Percentiles rank a stretch among this genome's conserved stretches.
Evolutionary conservation across 2,329 filamentous ascomycete species (phyloP).

Genomic region (Epicoccum sorghinum): DNA sequence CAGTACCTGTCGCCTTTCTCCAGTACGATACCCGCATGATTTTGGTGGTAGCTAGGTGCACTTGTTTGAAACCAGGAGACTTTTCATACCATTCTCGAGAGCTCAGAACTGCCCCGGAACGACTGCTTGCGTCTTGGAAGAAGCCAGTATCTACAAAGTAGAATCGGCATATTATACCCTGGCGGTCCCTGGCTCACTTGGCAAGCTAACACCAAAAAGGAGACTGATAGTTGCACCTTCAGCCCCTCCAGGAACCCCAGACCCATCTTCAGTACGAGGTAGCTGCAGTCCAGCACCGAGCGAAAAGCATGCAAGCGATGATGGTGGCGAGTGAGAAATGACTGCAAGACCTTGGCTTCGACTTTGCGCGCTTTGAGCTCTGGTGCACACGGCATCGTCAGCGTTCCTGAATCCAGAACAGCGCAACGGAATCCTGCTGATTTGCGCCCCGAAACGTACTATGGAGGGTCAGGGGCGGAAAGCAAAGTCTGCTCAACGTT

Average conservation of each 20-base stretch:
- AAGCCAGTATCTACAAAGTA: slow-evolving; percentile 10
- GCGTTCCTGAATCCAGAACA: slow-evolving; percentile 25
- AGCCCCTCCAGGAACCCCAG: slow-evolving; percentile 37
- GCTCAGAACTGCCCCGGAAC: neutral
- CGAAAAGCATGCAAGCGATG: slow-evolving; percentile 27
- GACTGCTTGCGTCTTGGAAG: neutral
- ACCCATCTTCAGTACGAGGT: slow-evolving; percentile 28
- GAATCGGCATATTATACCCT: slow-evolving; percentile 28
- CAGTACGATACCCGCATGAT: too few species aligned
- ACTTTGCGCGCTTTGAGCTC: slow-evolving; percentile 23
- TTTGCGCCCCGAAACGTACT: slow-evolving; percentile 25
- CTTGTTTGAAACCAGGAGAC: too few species aligned
- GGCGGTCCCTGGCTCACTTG: slow-evolving; percentile 29
- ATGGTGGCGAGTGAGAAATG: slow-evolving; percentile 35
- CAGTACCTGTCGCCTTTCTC: too few species aligned
- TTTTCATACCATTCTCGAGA: neutral
- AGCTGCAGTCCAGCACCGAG: slow-evolving; percentile 31
- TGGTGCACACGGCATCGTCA: slow-evolving; percentile 29
- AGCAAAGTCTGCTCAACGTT: slow-evolving; percentile 29
- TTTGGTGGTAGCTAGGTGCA: too few species aligned
- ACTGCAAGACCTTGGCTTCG: slow-evolving; percentile 37
- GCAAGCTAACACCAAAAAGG: slow-evolving; percentile 41
- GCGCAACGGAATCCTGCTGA: slow-evolving; percentile 24
- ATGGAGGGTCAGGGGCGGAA: slow-evolving; percentile 37
- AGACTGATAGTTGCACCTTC: slow-evolving; percentile 42